Evolutionary conservation across 2,329 filamentous ascomycete genomes (phyloP).

Genomic region (Cephalotrichum gorgonifer): DNA sequence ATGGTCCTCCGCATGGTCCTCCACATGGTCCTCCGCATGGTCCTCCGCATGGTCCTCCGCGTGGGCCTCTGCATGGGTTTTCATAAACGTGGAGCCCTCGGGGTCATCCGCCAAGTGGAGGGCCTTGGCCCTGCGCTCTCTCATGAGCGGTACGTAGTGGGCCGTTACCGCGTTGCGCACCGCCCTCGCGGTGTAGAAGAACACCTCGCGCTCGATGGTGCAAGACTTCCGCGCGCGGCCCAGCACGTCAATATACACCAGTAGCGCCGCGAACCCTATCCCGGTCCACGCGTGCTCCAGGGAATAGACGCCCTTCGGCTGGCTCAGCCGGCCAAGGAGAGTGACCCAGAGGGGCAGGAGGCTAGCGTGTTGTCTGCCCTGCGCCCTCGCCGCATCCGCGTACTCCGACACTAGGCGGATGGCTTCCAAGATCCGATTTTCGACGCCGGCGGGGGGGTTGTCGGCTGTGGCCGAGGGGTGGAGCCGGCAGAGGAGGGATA

Average conservation of each 20-base stretch:
- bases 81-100: not conserved
- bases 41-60: not conserved
- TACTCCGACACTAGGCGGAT: slow-evolving; percentile 6
- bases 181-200: slow-evolving; percentile 1
- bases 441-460: slow-evolving; percentile 1
- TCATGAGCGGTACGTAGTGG: not conserved
- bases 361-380: not conserved
- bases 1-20: not conserved
- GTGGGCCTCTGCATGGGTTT: not conserved
- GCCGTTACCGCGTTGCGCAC: not conserved
- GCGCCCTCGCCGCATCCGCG: not conserved
- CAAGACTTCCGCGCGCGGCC: not conserved
- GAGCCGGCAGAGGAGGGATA: slow-evolving; percentile 6
- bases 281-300: not conserved
- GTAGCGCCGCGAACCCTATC: not conserved
- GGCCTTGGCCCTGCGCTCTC: not conserved
- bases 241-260: not conserved
- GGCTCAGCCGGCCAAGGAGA: slow-evolving; percentile 1
- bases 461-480: not conserved
- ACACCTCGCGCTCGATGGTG: slow-evolving; percentile 1
- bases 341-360: not conserved
- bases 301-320: not conserved
- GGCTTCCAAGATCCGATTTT: slow-evolving; percentile 4
- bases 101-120: not conserved
- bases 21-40: not conserved